Base-by-base conservation (phyloP, 176 grass and related monocot genomes). In the Carex scoparia region DNA sequence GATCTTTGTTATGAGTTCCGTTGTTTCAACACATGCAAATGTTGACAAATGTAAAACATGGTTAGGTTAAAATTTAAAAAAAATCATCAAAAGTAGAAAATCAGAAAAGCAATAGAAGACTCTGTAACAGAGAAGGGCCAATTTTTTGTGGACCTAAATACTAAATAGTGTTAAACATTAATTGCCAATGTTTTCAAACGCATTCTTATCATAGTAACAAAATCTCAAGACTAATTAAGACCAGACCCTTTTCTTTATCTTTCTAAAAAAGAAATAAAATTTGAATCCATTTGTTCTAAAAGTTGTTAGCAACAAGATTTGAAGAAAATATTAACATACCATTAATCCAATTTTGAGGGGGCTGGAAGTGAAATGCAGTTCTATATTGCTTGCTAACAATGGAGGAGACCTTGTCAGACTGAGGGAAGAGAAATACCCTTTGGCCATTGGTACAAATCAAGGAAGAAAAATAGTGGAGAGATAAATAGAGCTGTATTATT, bases 321-420 rank as follows among this genome's bases (percentile, higher is more conserved):
- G 69, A 30, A 65, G 68, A 71, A 69, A 48, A 7, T 12, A 35
- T 48, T 19, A 14, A 79, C 86, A 77, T 84, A 97, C 94, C 94
- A 61, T 97, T 97, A 71, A 94, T 93, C 91, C 91, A 92, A 79
- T 94, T 91, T 40, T 86, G 87, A 61, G 86, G 88, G 49, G 94
- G 89, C 56, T 94, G 94, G 91, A 97, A 97, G 66, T 97, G 94
- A 55, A 78, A 94, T 1, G 87, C 86, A 18, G 94, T 92, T 69
- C 91, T 88, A n/a, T 93, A 91, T 65, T 61, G 51, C 69, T 60
- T 86, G 88, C 84, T 90, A 14, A 94, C 91, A 81, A 92, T 90
- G 63, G 91, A 87, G 30, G 86, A 89, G 57, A 94, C 85, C 81
- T 91, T 88, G 32, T 81, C 13, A 53, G 85, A 87, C 53, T 86